Percentiles rank a stretch among this genome's conserved stretches.
Evolutionary conservation across 2,329 filamentous ascomycete genomes (phyloP).

Genomic region (Phoma herbarum): DNA sequence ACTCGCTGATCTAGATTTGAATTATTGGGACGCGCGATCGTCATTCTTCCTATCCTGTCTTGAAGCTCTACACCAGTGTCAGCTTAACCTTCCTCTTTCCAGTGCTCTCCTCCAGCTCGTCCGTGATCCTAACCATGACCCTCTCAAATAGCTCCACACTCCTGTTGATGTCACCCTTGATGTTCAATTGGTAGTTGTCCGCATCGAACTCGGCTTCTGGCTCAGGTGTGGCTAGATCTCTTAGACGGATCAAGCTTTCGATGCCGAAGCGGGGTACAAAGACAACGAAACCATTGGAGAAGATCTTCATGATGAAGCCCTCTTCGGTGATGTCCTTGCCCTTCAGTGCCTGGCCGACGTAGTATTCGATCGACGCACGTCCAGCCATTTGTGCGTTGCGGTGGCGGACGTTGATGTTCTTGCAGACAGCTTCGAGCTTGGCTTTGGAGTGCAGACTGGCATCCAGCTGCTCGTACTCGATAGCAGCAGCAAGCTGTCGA

Average conservation of each 20-base stretch:
- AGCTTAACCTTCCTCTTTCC: conserved; percentile 92
- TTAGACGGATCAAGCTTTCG: conserved; percentile 85
- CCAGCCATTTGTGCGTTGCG: conserved; percentile 97
- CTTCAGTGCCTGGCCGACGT: conserved; percentile 95
- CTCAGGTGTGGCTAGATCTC: conserved; percentile 79
- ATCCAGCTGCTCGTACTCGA: conserved; percentile 89
- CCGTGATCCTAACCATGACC: conserved; percentile 86
- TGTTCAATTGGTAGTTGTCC: conserved; percentile 80
- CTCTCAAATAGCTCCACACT: conserved; percentile 89
- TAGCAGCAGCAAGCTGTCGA: conserved; percentile 92
- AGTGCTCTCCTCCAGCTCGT: conserved; percentile 93
- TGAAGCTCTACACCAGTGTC: conserved; percentile 55
- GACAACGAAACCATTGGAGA: conserved; percentile 96
- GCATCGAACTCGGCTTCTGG: conserved; percentile 85
- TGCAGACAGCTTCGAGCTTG: conserved; percentile 91
- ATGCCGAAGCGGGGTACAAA: conserved; percentile 96
- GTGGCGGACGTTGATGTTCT: conserved; percentile 97
- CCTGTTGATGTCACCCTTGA: conserved; percentile 64
- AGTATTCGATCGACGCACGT: conserved; percentile 94
- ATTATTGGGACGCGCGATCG: background rate
- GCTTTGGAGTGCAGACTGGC: conserved; percentile 80
- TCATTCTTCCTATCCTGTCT: background rate
- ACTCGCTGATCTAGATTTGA: background rate
- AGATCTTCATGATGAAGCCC: conserved; percentile 95
- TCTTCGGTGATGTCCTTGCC: conserved; percentile 80